phyloP scores from a whole-genome alignment of 1,139 yeast genomes.

The Zygoascus meyerae region DNA sequence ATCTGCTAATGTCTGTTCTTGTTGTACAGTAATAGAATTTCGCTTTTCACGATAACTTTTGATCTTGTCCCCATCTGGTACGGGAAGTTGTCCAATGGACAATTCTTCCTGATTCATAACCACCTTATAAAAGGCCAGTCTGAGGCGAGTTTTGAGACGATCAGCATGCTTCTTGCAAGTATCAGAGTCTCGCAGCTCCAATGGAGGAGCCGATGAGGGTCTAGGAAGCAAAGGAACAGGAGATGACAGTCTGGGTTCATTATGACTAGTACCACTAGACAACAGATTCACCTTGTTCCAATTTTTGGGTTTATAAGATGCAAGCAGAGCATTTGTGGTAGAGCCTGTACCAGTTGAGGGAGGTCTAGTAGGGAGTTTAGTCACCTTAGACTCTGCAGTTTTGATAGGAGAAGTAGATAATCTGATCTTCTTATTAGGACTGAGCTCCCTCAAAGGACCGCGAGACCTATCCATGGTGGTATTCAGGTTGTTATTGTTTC shows the following conservation, averaged over 20 bases:
- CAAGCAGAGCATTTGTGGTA: no score
- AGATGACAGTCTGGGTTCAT: slow-evolving; percentile 14
- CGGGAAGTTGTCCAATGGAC: slow-evolving; percentile 31
- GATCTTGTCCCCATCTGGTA: slow-evolving; percentile 14
- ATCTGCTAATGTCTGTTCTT: background rate
- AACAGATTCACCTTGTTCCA: no score
- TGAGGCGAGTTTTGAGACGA: slow-evolving; percentile 45
- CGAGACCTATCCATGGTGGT: slow-evolving; percentile 3
- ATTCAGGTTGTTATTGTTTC: slow-evolving; percentile 1
- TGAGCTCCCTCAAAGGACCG: slow-evolving; percentile 11
- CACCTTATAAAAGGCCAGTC: slow-evolving; percentile 73
- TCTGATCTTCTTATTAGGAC: slow-evolving; percentile 10
- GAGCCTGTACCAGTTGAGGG: no score
- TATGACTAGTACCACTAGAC: no score
- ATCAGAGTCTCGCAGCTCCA: slow-evolving; percentile 6
- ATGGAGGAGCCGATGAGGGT: background rate
- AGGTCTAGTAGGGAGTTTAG: no score
- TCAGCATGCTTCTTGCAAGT: slow-evolving; percentile 16
- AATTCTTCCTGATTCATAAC: slow-evolving; percentile 47
- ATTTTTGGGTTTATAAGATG: no score
- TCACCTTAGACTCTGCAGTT: background rate
- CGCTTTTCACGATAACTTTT: slow-evolving; percentile 5
- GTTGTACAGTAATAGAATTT: background rate
- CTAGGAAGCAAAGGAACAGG: slow-evolving; percentile 17
- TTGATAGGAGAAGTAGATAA: background rate